phyloP scores from a whole-genome alignment of 352 stramenopile genomes.

The Pythium pectinolyticum region DNA sequence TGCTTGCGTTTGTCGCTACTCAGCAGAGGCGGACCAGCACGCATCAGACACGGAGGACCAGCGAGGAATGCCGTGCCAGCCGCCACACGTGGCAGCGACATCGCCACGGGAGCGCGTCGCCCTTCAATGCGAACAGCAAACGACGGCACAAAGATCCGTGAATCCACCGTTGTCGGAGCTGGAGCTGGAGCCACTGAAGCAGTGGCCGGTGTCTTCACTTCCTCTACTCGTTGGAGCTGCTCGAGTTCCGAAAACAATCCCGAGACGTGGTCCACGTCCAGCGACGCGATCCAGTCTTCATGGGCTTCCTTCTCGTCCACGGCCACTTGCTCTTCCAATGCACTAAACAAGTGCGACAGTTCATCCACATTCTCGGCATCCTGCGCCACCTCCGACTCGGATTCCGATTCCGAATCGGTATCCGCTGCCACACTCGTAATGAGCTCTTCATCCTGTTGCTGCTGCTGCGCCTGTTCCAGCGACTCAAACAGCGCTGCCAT shows the following conservation, averaged over 20 bases:
- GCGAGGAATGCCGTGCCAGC: conserved; percentile 26
- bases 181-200: not conserved
- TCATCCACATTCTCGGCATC: conserved; percentile 46
- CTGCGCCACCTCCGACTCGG: conserved; percentile 10
- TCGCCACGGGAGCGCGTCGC: not conserved
- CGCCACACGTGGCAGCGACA: conserved; percentile 4
- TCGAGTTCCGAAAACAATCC: conserved; percentile 52
- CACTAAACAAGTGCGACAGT: conserved; percentile 39
- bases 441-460: conserved; percentile 7
- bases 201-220: not conserved
- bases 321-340: conserved; percentile 30
- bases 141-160: conserved; percentile 50
- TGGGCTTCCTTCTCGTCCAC: not conserved
- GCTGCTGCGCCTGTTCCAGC: not conserved
- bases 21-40: conserved; percentile 22
- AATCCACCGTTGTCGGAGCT: conserved; percentile 7
- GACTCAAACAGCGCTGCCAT: conserved; percentile 13
- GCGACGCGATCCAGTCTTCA: conserved; percentile 48
- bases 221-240: conserved; percentile 2
- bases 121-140: conserved; percentile 58
- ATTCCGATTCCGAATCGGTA: conserved; percentile 16
- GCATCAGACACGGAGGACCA: conserved; percentile 32
- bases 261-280: conserved; percentile 54
- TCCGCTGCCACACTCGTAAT: not conserved
- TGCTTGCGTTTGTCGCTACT: conserved; percentile 46